A percentile compares a stretch with the other conserved stretches of the same genome.
phyloP scores from a whole-genome alignment of 345 rosid species.

The Eucalyptus albens region DNA sequence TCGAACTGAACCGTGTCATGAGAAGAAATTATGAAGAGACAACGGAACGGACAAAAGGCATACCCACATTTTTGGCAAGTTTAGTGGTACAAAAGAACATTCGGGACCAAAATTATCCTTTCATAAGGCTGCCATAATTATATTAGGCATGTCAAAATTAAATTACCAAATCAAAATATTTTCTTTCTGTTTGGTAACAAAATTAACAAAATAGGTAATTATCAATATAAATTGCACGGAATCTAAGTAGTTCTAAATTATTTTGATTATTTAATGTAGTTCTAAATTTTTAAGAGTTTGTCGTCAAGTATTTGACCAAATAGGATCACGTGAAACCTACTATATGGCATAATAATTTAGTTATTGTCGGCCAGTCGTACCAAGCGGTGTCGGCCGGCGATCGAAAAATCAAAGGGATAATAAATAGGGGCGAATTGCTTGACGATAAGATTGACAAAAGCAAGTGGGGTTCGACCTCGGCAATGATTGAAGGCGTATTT shows the following conservation, averaged over 20 bases:
- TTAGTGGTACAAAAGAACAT: background rate
- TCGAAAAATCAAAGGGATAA: background rate
- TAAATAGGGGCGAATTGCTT: background rate
- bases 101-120: background rate
- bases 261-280: no score
- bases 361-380: no score
- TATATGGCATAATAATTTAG: no score
- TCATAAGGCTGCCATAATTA: accelerated
- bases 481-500: background rate
- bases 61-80: background rate
- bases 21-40: background rate
- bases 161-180: background rate
- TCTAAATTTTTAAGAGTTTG: no score
- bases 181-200: background rate
- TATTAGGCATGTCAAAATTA: background rate
- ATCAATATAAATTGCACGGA: background rate
- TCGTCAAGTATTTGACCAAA: accelerated
- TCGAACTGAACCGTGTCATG: background rate
- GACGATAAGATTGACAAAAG: background rate
- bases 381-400: background rate
- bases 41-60: accelerated
- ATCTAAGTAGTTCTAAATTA: background rate
- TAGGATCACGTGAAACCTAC: background rate
- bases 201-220: background rate
- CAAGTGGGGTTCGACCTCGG: background rate